Evolutionary conservation across 805 yeast genomes (phyloP).

Genomic region (Hanseniaspora mollemarum): DNA sequence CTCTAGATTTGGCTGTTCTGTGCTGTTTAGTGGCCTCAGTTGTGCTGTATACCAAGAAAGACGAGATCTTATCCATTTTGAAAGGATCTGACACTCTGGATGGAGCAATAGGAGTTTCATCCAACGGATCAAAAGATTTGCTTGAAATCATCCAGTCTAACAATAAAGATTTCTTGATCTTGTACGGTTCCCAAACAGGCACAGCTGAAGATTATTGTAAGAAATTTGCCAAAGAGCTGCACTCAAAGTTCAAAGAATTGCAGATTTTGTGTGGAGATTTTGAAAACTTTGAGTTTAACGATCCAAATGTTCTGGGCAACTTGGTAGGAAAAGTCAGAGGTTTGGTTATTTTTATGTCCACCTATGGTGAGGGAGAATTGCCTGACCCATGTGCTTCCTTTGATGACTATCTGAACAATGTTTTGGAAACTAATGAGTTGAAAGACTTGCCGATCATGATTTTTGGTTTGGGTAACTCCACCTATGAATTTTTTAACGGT

Average conservation of each 20-base stretch:
- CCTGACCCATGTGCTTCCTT: conserved; percentile 87
- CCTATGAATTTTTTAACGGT: conserved; percentile 83
- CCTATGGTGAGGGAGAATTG: conserved; percentile 98
- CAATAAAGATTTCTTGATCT: conserved; percentile 63
- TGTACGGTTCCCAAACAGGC: conserved; percentile 95
- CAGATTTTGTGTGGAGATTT: conserved; percentile 77
- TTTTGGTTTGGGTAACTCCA: conserved; percentile 89
- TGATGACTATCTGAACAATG: conserved; percentile 49
- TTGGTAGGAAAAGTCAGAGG: conserved; percentile 42
- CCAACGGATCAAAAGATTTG: conserved; percentile 44
- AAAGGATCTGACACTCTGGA: conserved; percentile 30
- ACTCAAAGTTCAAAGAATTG: conserved; percentile 59
- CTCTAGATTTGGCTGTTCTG: conserved; percentile 59
- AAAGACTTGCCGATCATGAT: conserved; percentile 53
- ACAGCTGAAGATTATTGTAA: conserved; percentile 96
- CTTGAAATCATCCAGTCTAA: conserved; percentile 46
- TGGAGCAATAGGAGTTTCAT: conserved; percentile 28
- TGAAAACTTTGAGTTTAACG: conserved; percentile 78
- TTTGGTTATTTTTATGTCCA: conserved; percentile 74
- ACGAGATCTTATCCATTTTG: conserved; percentile 33
- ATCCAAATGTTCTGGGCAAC: conserved; percentile 34
- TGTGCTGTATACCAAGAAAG: conserved; percentile 56
- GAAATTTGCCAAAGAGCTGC: conserved; percentile 79
- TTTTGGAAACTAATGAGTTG: conserved; percentile 43
- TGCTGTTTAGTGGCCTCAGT: conserved; percentile 55